Percentiles rank a stretch among this genome's conserved stretches.
Evolutionary conservation across 768 basidiomycete species (phyloP).

Genomic region (Boletus vinaceobasis): DNA sequence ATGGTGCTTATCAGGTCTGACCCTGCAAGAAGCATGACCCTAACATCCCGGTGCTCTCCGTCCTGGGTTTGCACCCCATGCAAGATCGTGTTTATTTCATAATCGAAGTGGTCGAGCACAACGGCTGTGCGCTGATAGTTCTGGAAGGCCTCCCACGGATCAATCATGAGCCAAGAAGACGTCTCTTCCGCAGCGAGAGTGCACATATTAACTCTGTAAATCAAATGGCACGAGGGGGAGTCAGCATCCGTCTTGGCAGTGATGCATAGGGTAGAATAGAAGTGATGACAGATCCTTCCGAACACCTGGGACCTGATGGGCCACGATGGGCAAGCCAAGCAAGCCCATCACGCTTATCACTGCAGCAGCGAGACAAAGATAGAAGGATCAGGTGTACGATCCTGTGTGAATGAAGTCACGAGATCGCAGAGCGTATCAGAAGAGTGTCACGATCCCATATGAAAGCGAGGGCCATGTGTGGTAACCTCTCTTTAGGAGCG

Average conservation of each 20-base stretch:
- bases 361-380: constrained; percentile 9
- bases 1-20: constrained; percentile 97
- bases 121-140: constrained; percentile 94
- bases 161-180: constrained; percentile 93
- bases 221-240: constrained; percentile 13
- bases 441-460: constrained; percentile 8
- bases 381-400: constrained; percentile 11
- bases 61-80: constrained; percentile 76
- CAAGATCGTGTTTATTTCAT: constrained; percentile 83
- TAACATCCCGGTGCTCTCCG: constrained; percentile 71
- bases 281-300: constrained; percentile 7
- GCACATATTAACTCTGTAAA: constrained; percentile 78
- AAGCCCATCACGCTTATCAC: constrained; percentile 9
- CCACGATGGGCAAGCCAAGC: constrained; percentile 8
- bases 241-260: constrained; percentile 20
- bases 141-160: constrained; percentile 96
- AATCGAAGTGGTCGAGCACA: constrained; percentile 95
- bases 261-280: not conserved
- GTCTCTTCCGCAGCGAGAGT: constrained; percentile 87
- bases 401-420: constrained; percentile 6
- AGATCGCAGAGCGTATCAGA: constrained; percentile 9
- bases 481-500: constrained; percentile 5
- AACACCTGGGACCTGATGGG: constrained; percentile 2
- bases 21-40: constrained; percentile 94
- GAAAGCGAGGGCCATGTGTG: constrained; percentile 7